Conservation (phyloP, 1,284 basidiomycete species). For the Leccinum solheimii region DNA sequence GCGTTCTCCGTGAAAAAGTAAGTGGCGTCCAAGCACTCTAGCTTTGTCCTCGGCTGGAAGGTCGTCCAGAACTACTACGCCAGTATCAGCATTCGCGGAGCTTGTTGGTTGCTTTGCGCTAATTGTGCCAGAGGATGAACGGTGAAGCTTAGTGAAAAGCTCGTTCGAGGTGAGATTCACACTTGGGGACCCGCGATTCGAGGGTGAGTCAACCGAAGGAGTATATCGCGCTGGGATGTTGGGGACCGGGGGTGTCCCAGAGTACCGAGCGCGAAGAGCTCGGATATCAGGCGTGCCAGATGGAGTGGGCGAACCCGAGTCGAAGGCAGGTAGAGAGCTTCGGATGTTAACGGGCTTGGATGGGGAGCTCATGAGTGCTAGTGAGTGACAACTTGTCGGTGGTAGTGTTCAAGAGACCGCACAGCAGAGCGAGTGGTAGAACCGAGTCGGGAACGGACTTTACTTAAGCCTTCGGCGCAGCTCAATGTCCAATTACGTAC, state of each 20-base stretch:
- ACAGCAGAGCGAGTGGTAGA: background rate
- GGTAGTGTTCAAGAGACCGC: background rate
- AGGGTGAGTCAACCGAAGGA: constrained; percentile 25
- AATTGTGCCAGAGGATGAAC: constrained; percentile 34
- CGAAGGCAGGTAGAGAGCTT: constrained; percentile 34
- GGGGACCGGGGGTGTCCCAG: constrained; percentile 60
- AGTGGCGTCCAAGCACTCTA: constrained; percentile 74
- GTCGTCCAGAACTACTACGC: constrained; percentile 49
- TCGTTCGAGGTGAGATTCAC: constrained; percentile 14
- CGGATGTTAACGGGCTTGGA: constrained; percentile 62
- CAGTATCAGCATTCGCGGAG: constrained; percentile 33
- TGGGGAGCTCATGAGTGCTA: constrained; percentile 49
- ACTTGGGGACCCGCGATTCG: constrained; percentile 28
- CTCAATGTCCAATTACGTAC: background rate
- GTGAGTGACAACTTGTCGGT: background rate
- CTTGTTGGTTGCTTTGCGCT: constrained; percentile 33
- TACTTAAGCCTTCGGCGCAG: background rate
- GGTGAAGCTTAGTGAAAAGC: constrained; percentile 15
- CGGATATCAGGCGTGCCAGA: constrained; percentile 54
- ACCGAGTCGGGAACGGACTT: background rate
- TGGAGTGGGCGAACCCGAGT: constrained; percentile 37
- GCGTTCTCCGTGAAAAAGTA: constrained; percentile 76
- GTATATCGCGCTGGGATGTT: constrained; percentile 57
- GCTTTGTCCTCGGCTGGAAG: constrained; percentile 82
- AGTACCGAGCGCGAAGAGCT: constrained; percentile 62